Evolutionary conservation across 805 yeast genomes (phyloP).

Genomic region (Wickerhamiella slavikovae): DNA sequence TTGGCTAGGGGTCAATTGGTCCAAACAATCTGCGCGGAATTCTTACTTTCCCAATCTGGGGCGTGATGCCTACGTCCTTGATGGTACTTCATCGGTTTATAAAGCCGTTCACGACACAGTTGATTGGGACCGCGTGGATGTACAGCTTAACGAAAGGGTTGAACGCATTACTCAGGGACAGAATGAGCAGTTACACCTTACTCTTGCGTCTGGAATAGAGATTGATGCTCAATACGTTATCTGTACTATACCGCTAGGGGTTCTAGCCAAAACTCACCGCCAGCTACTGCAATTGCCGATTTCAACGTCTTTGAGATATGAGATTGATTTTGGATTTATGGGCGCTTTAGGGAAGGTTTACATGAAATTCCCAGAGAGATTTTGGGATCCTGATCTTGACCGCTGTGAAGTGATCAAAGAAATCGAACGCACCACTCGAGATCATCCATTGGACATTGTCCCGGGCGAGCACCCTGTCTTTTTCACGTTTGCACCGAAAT

Average conservation of each 20-base stretch:
- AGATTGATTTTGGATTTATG: conserved; percentile 27
- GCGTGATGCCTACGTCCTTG: conserved; percentile 46
- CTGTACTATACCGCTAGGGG: conserved; percentile 62
- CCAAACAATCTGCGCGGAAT: conserved; percentile 38
- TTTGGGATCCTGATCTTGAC: conserved; percentile 36
- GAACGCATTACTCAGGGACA: conserved; percentile 19
- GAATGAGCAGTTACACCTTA: neutral
- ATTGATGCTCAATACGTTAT: conserved; percentile 34
- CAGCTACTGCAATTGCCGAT: conserved; percentile 21
- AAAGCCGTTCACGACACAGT: conserved; percentile 23
- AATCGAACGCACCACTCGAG: no score
- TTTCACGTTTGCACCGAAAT: conserved; percentile 38
- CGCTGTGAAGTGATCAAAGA: conserved; percentile 27
- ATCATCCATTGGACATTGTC: conserved; percentile 2
- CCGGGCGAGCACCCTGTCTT: conserved; percentile 41
- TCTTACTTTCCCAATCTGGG: conserved; percentile 43
- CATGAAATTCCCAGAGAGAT: conserved; percentile 38
- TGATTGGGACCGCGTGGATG: conserved; percentile 16
- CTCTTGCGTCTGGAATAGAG: neutral
- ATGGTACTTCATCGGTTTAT: conserved; percentile 36
- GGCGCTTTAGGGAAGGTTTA: conserved; percentile 58
- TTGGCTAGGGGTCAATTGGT: conserved; percentile 68
- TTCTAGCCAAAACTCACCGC: conserved; percentile 25
- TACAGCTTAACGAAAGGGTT: conserved; percentile 26
- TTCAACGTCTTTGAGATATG: no score